Conservation (phyloP, 2,329 filamentous ascomycete genomes). For the Epichloe baconii region DNA sequence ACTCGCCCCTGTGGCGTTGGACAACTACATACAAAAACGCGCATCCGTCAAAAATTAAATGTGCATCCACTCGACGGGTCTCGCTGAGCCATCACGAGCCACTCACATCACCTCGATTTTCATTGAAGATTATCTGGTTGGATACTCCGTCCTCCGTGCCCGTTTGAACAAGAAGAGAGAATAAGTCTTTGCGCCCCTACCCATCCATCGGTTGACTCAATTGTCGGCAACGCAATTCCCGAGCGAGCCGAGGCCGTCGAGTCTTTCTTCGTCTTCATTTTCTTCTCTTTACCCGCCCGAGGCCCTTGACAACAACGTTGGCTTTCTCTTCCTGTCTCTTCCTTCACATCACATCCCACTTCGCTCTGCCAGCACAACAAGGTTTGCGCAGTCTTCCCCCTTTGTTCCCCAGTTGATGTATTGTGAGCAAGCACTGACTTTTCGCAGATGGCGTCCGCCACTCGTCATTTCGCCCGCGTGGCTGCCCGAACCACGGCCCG, state of each 20-base stretch:
- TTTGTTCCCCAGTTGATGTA: not conserved
- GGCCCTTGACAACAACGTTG: too few species aligned
- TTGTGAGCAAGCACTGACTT: slow-evolving; percentile 3
- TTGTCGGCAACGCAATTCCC: not conserved
- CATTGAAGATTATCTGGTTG: slow-evolving; percentile 1
- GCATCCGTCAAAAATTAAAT: too few species aligned
- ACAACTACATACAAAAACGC: too few species aligned
- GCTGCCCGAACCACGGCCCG: slow-evolving; percentile 45
- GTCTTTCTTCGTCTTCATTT: not conserved
- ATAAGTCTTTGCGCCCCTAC: too few species aligned
- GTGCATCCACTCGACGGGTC: too few species aligned
- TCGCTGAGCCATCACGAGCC: not conserved
- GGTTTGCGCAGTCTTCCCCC: not conserved
- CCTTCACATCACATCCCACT: not conserved
- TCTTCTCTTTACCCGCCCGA: not conserved
- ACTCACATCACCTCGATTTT: slow-evolving; percentile 8
- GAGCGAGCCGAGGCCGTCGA: not conserved
- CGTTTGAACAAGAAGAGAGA: not conserved
- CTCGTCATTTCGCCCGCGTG: slow-evolving; percentile 43
- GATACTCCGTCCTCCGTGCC: slow-evolving; percentile 1
- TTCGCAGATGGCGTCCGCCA: slow-evolving; percentile 26
- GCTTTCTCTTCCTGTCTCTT: not conserved
- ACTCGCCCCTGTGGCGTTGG: too few species aligned
- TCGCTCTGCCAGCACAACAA: not conserved
- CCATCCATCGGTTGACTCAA: not conserved